Evolutionary conservation across 495 filamentous ascomycete species (phyloP).

Genomic region (Penicillium herquei): DNA sequence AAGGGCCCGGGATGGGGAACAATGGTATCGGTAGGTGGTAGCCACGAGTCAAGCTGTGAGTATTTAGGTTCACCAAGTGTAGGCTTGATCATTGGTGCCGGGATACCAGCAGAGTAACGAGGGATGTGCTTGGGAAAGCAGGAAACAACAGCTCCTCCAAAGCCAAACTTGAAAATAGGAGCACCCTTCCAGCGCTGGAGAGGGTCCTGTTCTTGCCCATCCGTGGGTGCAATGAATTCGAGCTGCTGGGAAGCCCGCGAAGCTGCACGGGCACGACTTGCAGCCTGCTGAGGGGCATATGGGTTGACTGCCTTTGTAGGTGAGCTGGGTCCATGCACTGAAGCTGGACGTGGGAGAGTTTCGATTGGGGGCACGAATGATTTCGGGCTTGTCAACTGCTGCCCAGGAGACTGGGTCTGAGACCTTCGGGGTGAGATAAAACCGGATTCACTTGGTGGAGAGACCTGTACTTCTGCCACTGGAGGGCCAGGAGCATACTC

Average conservation of each 20-base stretch:
- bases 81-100: conserved; percentile 73
- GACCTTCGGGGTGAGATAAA: conserved; percentile 66
- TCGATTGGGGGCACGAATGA: conserved; percentile 48
- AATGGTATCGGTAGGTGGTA: conserved; percentile 66
- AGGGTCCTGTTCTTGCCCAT: conserved; percentile 77
- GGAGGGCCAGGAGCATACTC: conserved; percentile 32
- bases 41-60: conserved; percentile 63
- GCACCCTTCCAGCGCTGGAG: conserved; percentile 86
- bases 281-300: conserved; percentile 36
- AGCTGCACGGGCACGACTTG: conserved; percentile 28
- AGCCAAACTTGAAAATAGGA: conserved; percentile 83
- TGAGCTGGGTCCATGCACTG: conserved; percentile 57
- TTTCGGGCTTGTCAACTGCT: conserved; percentile 50
- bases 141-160: conserved; percentile 78
- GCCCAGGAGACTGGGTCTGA: conserved; percentile 82
- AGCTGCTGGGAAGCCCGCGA: conserved; percentile 40
- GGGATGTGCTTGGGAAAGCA: conserved; percentile 89
- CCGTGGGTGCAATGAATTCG: conserved; percentile 63
- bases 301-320: conserved; percentile 40
- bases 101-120: conserved; percentile 73
- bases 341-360: conserved; percentile 65
- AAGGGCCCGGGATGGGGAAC: conserved; percentile 87
- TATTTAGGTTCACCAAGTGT: conserved; percentile 82
- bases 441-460: conserved; percentile 22
- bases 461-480: conserved; percentile 32